A percentile compares a stretch with the other conserved stretches of the same genome.
These are phyloP conservation scores for Scheffersomyces segobiensis DNA, from an alignment of 1,139 yeast species.

Conservation along the genomic window DNA sequence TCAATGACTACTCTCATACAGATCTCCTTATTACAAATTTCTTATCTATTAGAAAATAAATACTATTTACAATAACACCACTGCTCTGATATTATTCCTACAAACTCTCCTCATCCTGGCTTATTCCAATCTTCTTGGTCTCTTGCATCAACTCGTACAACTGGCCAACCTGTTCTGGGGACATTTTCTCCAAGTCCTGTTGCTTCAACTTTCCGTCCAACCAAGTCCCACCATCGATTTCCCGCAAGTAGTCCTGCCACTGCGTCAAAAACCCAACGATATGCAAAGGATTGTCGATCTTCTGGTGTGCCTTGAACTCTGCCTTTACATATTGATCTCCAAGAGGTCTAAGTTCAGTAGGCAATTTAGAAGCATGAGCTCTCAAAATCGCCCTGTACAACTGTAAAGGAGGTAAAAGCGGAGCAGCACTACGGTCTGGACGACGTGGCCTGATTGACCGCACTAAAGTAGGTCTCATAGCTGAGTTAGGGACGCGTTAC, in stretches of 20 bases:
- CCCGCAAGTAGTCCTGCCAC: slow-evolving; percentile 88
- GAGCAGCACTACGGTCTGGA: slow-evolving; percentile 52
- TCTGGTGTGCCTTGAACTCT: slow-evolving; percentile 86
- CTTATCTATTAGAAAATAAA: background rate
- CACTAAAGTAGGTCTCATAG: slow-evolving; percentile 53
- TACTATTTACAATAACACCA: background rate
- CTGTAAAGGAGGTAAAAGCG: slow-evolving; percentile 77
- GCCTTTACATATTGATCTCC: slow-evolving; percentile 90
- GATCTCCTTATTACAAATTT: background rate
- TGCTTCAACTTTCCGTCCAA: slow-evolving; percentile 63
- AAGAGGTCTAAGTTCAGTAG: slow-evolving; percentile 66
- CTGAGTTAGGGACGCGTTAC: background rate
- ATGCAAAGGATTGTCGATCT: slow-evolving; percentile 84
- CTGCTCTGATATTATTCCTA: background rate
- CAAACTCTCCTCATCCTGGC: slow-evolving; percentile 43
- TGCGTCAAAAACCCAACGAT: slow-evolving; percentile 89
- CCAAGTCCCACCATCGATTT: slow-evolving; percentile 80
- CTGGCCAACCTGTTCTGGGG: slow-evolving; percentile 91
- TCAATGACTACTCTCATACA: too few species aligned
- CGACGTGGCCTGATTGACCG: slow-evolving; percentile 58
- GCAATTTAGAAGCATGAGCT: slow-evolving; percentile 68
- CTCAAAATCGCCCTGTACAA: slow-evolving; percentile 77
- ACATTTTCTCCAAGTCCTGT: slow-evolving; percentile 74
- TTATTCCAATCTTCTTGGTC: slow-evolving; percentile 51
- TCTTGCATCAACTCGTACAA: slow-evolving; percentile 50